Evolutionary conservation across 495 filamentous ascomycete species (phyloP).

Genomic region (Annulohypoxylon maeteangense): DNA sequence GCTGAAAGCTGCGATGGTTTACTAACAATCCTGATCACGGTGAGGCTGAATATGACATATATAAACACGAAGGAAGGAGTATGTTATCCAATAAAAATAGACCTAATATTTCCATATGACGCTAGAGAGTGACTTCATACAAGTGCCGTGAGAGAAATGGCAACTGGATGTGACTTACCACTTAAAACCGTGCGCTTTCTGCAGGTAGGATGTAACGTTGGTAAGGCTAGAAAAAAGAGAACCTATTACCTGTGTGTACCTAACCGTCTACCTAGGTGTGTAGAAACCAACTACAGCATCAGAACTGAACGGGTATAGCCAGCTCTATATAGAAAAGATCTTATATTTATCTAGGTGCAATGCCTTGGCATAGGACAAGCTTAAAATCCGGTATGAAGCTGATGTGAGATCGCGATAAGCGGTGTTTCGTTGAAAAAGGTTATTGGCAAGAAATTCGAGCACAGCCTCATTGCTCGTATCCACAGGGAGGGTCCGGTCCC

Average conservation of each 20-base stretch:
- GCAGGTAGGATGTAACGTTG: constrained; percentile 19
- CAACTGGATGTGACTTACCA: not conserved
- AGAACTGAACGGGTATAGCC: not conserved
- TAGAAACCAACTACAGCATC: too few relatives aligned
- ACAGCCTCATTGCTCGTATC: constrained; percentile 39
- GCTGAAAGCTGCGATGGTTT: not conserved
- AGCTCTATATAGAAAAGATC: too few relatives aligned
- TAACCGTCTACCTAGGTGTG: too few relatives aligned
- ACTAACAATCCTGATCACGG: not conserved
- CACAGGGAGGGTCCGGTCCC: constrained; percentile 1
- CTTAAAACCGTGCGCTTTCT: not conserved
- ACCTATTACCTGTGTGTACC: too few relatives aligned
- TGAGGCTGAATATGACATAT: not conserved
- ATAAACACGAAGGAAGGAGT: not conserved
- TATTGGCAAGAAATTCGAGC: constrained; percentile 3
- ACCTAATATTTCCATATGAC: not conserved
- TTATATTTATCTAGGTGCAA: not conserved
- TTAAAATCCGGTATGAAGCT: constrained; percentile 1
- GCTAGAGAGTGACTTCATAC: not conserved
- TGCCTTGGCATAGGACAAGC: not conserved
- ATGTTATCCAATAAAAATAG: not conserved
- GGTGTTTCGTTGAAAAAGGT: constrained; percentile 14
- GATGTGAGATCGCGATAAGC: constrained; percentile 33
- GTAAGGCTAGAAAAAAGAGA: constrained; percentile 13
- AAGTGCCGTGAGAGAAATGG: not conserved